These are phyloP conservation scores for Pinus taeda DNA, from an alignment of 75 land plant species.

Conservation along the genomic window DNA sequence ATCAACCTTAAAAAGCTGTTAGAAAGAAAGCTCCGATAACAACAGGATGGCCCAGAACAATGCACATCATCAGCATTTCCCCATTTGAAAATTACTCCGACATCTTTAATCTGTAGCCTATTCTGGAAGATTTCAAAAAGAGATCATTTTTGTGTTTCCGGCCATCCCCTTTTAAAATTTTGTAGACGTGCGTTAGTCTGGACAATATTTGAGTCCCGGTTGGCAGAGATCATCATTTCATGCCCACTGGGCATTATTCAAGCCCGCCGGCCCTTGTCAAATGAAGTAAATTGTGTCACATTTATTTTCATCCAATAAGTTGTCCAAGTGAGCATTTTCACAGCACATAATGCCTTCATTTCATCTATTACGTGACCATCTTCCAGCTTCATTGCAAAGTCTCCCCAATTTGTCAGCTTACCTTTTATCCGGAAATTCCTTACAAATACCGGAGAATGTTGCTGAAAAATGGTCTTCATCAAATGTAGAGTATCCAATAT, in stretches of 20 bases:
- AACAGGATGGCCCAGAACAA: conserved; percentile 44
- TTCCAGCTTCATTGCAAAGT: not conserved
- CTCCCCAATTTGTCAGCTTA: not conserved
- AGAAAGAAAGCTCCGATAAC: conserved; percentile 44
- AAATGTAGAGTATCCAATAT: conserved; percentile 49
- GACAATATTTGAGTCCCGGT: not conserved
- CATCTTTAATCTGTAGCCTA: not conserved
- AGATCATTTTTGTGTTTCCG: not conserved
- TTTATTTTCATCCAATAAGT: not conserved
- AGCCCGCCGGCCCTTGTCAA: not conserved
- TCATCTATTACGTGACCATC: not conserved
- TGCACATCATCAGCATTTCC: conserved; percentile 7
- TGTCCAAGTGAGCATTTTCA: not conserved
- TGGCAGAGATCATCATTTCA: not conserved
- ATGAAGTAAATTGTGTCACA: not conserved
- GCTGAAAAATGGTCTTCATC: conserved; percentile 5
- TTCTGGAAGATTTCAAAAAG: not conserved
- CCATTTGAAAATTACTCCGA: not conserved
- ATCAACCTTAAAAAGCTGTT: conserved; percentile 50
- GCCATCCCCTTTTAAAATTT: not conserved
- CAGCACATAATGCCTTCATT: no score
- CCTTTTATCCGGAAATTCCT: not conserved
- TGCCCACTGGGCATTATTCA: not conserved
- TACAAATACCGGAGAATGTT: not conserved
- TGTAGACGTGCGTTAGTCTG: not conserved